These are phyloP conservation scores for Vaccinium corymbosum DNA, from an alignment of 148 eudicot genomes.

Conservation along the genomic window DNA sequence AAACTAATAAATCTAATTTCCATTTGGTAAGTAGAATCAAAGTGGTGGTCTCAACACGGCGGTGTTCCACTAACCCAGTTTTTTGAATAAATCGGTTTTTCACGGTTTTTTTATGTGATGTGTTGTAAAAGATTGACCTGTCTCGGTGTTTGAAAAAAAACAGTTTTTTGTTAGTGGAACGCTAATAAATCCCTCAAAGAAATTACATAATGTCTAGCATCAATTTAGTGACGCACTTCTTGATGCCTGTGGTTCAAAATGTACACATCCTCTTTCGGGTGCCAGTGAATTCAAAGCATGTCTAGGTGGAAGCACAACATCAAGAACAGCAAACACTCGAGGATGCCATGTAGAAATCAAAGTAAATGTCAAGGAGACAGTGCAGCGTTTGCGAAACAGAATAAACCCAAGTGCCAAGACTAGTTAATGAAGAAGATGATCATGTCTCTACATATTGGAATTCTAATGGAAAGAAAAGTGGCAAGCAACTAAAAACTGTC, in stretches of 20 bases:
- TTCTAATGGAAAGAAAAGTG: neutral
- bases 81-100: too few species aligned
- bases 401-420: neutral
- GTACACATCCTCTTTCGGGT: neutral
- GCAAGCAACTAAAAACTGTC: conserved; percentile 5
- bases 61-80: too few species aligned
- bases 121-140: too few species aligned
- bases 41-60: too few species aligned
- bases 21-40: neutral
- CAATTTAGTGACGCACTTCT: neutral
- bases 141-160: too few species aligned
- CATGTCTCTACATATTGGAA: neutral
- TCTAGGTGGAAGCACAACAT: neutral
- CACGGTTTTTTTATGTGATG: too few species aligned
- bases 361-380: neutral
- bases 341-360: neutral
- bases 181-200: neutral
- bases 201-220: neutral
- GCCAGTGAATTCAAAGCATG: neutral
- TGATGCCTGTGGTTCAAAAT: neutral
- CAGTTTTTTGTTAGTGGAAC: neutral
- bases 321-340: neutral
- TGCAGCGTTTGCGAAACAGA: neutral
- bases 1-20: neutral
- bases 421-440: neutral